phyloP scores from a whole-genome alignment of 495 filamentous ascomycete species.

The Tuber calosporum region DNA sequence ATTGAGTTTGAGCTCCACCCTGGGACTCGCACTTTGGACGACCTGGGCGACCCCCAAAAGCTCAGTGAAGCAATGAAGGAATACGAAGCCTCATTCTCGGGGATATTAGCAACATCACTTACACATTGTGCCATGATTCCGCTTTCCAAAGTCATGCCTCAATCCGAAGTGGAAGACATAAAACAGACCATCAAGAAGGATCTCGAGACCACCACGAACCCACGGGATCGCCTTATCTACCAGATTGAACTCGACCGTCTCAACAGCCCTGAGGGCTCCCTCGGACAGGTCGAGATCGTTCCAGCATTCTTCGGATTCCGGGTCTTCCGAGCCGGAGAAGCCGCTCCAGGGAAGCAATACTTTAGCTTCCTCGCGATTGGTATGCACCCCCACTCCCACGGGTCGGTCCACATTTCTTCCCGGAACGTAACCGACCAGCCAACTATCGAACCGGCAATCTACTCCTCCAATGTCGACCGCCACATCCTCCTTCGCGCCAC shows the following conservation, averaged over 20 bases:
- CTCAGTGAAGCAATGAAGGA: too few species aligned
- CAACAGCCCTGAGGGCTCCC: too few species aligned
- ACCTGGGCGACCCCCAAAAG: too few species aligned
- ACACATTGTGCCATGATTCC: not conserved
- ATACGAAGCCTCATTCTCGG: too few species aligned
- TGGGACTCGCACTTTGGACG: too few species aligned
- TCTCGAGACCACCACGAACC: too few species aligned
- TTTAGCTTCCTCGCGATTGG: not conserved
- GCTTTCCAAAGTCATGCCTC: not conserved
- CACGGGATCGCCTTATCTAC: too few species aligned
- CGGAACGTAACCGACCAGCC: not conserved
- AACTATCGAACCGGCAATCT: conserved; percentile 5
- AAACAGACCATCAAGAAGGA: too few species aligned
- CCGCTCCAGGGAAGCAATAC: conserved; percentile 7
- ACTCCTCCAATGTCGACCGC: conserved; percentile 6
- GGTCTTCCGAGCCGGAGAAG: not conserved
- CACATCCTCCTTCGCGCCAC: not conserved
- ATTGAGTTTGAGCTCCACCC: too few species aligned
- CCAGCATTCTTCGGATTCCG: conserved; percentile 1
- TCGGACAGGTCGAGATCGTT: conserved; percentile 12
- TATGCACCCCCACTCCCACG: conserved; percentile 36
- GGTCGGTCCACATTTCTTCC: conserved; percentile 42
- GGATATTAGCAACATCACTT: too few species aligned
- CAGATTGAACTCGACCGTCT: too few species aligned
- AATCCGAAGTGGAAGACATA: not conserved